Percentiles rank a stretch among this genome's conserved stretches.
These are phyloP conservation scores for Aspergillus jensenii DNA, from an alignment of 2,329 filamentous ascomycete species.

Conservation along the genomic window DNA sequence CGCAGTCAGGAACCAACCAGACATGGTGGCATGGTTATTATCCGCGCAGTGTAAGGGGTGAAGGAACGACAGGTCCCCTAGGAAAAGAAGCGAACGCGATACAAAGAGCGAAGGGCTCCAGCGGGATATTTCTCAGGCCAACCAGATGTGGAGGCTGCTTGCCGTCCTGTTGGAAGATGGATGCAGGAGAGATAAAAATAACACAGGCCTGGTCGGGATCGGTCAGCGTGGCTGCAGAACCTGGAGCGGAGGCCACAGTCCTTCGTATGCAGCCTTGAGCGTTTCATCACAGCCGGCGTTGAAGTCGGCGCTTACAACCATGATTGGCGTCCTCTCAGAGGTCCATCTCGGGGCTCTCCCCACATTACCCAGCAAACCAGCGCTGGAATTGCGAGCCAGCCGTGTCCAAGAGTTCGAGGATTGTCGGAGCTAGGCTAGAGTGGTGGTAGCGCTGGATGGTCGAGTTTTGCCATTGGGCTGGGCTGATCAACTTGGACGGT, in stretches of 20 bases:
- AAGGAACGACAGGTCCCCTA: conserved; percentile 18
- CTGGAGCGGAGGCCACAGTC: background rate
- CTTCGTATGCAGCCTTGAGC: conserved; percentile 26
- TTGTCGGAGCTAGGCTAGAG: conserved; percentile 1
- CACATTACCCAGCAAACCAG: conserved; percentile 16
- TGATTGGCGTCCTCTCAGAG: conserved; percentile 17
- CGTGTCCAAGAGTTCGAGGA: conserved; percentile 1
- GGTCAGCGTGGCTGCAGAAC: conserved; percentile 19
- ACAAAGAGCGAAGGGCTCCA: conserved; percentile 32
- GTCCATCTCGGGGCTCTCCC: conserved; percentile 3
- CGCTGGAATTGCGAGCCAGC: background rate
- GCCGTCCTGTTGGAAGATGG: conserved; percentile 16
- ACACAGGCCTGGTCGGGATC: conserved; percentile 13
- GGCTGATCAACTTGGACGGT: background rate
- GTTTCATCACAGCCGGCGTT: conserved; percentile 34
- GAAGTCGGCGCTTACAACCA: conserved; percentile 30
- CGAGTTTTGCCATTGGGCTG: conserved; percentile 4
- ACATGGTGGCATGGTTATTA: conserved; percentile 29
- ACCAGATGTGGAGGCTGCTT: conserved; percentile 20
- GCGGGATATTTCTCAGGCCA: conserved; percentile 16
- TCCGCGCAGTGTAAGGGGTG: conserved; percentile 15
- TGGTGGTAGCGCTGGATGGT: conserved; percentile 10
- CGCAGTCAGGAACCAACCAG: conserved; percentile 27
- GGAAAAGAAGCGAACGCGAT: conserved; percentile 17
- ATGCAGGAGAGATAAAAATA: conserved; percentile 24